Evolutionary conservation across 176 grass and related monocot genomes (phyloP), one percentile per base, ranked within the genome.

Genomic region (Typha latifolia): DNA sequence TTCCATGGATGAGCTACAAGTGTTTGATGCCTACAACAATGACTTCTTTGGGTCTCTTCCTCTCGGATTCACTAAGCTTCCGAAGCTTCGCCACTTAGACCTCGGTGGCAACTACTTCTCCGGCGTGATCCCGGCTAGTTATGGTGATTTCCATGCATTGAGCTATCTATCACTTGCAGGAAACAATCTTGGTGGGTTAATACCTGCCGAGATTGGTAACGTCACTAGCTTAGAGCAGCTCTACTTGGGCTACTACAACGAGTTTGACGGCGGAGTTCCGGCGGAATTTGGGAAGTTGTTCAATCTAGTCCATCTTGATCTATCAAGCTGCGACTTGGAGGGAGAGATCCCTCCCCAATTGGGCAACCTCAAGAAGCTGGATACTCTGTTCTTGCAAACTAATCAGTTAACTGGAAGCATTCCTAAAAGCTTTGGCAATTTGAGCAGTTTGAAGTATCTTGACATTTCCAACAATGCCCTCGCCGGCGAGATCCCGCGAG

Each of bases 391-490:
- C 72, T 80, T 93, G 21, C 85, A 88, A 69, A 82, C 90, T 3
- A 93, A 93, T 69, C 90, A 93, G 69, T 75, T 93, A 14, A 78
- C 66, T 64, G 85, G 85, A 70, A 78, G 37, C 32, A 29, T 93
- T 15, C 90, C 82, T 0, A 32, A 49, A 13, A 61, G 69, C 26
- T 66, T 93, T 6, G 90, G 79, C 32, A 93, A 93, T 61, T 81
- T 93, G 63, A 93, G 80, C 13, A 67, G 21, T 8, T 69, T 93
- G 14, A 21, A 21, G 12, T 85, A 78, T 78, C 82, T 93, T 49
- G 90, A 93, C 69, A 66, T 93, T 13, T 93, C 90, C 47, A 93
- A 93, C 75, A 93, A 93, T 72, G 90, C 82, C 68, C 90, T 93
- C 49, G 67, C 49, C 12, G 85, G 90, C 1, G 90, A 88, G 69